Evolutionary conservation across 208 protist species (phyloP).

Genomic region (Wallacemonas rigidus): DNA sequence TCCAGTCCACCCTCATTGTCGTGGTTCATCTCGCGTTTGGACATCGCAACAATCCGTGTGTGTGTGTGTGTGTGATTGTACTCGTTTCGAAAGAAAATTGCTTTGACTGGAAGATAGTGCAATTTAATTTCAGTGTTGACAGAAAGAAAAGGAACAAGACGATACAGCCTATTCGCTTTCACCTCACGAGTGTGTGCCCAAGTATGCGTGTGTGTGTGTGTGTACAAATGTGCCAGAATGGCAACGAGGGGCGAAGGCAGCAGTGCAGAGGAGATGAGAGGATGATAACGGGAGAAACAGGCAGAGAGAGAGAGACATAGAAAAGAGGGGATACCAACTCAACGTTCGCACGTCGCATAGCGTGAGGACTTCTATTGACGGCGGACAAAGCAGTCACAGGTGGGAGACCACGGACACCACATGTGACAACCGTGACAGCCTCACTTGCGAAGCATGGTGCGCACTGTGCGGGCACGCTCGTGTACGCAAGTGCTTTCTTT

Average conservation of each 20-base stretch:
- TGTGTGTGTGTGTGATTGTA: constrained; percentile 9
- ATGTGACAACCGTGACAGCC: too few relatives aligned
- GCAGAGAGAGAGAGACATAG: too few relatives aligned
- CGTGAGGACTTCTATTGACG: too few relatives aligned
- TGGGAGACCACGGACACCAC: too few relatives aligned
- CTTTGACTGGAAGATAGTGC: not conserved
- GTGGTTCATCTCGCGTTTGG: constrained; percentile 7
- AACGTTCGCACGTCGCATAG: too few relatives aligned
- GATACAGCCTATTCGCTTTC: not conserved
- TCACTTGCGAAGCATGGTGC: too few relatives aligned
- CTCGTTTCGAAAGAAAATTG: constrained; percentile 3
- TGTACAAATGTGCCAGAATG: not conserved
- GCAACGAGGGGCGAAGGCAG: not conserved
- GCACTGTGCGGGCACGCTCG: too few relatives aligned
- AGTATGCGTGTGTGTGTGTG: not conserved
- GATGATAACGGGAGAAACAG: too few relatives aligned
- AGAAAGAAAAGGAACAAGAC: not conserved
- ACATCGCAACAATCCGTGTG: not conserved
- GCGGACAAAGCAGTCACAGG: too few relatives aligned
- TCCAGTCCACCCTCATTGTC: constrained; percentile 27
- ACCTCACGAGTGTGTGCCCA: not conserved
- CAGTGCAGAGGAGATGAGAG: not conserved
- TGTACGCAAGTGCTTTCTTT: not conserved
- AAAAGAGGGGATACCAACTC: too few relatives aligned
- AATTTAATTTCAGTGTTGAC: not conserved